phyloP scores from a whole-genome alignment of 306 rosid species.

The Vigna reflexopilosa region DNA sequence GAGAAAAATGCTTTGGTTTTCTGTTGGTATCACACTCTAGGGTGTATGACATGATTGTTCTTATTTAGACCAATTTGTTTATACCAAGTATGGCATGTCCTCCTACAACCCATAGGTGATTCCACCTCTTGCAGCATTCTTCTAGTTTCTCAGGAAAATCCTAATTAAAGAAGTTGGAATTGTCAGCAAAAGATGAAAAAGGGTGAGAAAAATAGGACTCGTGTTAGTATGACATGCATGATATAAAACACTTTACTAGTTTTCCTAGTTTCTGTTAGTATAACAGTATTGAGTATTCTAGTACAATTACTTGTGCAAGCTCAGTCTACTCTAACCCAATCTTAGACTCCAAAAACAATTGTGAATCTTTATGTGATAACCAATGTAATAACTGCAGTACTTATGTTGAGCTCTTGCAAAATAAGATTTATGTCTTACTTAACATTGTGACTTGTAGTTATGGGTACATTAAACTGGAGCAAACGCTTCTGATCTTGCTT shows the following conservation, averaged over 20 bases:
- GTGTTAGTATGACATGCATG: not conserved
- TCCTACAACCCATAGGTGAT: not conserved
- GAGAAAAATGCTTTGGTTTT: constrained; percentile 17
- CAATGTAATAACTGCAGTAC: constrained; percentile 10
- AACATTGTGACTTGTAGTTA: not conserved
- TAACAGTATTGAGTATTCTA: not conserved
- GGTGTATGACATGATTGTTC: not conserved
- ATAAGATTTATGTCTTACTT: not conserved
- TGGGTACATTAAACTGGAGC: not conserved
- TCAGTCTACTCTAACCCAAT: constrained; percentile 18
- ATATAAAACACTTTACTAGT: constrained; percentile 18
- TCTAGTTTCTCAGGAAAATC: constrained; percentile 3
- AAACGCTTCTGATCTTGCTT: constrained; percentile 8
- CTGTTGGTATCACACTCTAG: not conserved
- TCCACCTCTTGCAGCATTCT: not conserved
- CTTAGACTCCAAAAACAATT: not conserved
- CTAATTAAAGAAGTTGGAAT: constrained; percentile 8
- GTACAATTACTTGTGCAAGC: not conserved
- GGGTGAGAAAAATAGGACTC: constrained; percentile 12
- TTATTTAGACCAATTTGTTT: not conserved
- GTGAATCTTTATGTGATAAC: not conserved
- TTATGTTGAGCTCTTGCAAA: constrained; percentile 5
- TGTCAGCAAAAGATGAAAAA: not conserved
- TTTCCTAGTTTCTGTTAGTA: constrained; percentile 8
- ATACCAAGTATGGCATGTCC: constrained; percentile 3